Conservation (phyloP, 495 filamentous ascomycete species). For the Penicillium alfredii region DNA sequence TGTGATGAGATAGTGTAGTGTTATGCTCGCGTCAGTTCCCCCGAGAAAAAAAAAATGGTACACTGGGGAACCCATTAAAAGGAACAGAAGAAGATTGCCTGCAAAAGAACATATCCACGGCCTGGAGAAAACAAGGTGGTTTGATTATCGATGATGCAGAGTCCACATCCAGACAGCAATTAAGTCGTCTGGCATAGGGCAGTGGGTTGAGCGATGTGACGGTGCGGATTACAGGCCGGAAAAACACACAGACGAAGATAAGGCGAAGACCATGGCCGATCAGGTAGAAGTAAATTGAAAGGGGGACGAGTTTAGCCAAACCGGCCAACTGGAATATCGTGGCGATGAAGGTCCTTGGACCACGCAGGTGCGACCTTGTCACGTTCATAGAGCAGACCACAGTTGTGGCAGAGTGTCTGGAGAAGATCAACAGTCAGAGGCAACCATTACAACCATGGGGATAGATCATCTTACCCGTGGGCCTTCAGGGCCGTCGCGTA, state of each 20-base stretch:
- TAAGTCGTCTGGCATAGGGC: no score
- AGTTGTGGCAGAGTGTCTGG: conserved; percentile 91
- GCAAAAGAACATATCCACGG: no score
- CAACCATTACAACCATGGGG: not conserved
- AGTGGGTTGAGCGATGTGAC: no score
- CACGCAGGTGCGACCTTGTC: conserved; percentile 79
- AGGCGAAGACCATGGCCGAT: conserved; percentile 10
- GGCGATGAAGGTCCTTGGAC: conserved; percentile 69
- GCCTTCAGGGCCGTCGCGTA: conserved; percentile 83
- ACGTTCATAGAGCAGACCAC: conserved; percentile 81
- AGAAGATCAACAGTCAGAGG: conserved; percentile 6
- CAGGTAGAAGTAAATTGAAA: conserved; percentile 1
- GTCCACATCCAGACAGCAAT: no score
- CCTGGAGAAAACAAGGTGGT: no score
- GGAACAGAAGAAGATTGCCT: no score
- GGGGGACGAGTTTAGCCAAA: conserved; percentile 13
- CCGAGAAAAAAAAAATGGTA: no score
- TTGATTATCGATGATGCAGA: no score
- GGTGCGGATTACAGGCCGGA: conserved; percentile 2
- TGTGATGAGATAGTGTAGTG: no score
- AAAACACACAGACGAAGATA: conserved; percentile 1
- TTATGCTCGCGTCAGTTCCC: no score
- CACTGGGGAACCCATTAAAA: no score
- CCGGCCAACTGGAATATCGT: conserved; percentile 44
- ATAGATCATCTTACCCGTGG: conserved; percentile 59